Conservation (phyloP, 2,329 filamentous ascomycete genomes). For the Cladosporium sp. region DNA sequence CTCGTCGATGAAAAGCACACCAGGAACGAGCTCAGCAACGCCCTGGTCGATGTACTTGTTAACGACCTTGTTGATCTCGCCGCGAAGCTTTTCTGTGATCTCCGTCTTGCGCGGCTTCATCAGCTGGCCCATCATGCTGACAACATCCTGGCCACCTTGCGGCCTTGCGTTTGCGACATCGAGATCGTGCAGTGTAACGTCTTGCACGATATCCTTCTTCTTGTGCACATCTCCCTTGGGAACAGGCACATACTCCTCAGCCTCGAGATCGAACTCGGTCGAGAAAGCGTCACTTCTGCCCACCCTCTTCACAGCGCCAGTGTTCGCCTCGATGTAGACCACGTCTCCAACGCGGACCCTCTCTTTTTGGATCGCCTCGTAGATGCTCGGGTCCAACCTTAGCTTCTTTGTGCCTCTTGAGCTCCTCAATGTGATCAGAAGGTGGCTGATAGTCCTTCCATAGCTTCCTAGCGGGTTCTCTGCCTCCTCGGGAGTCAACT, state of each 20-base stretch:
- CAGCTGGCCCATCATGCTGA: slow-evolving; percentile 99
- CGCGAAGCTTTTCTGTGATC: slow-evolving; percentile 94
- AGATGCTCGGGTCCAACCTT: slow-evolving; percentile 94
- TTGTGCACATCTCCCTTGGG: slow-evolving; percentile 99
- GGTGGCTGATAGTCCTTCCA: slow-evolving; percentile 93
- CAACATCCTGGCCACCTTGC: slow-evolving; percentile 97
- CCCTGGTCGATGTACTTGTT: slow-evolving; percentile 99
- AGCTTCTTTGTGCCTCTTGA: slow-evolving; percentile 98
- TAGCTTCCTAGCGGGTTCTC: slow-evolving; percentile 97
- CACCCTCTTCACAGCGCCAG: slow-evolving; percentile 94
- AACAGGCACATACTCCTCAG: slow-evolving; percentile 97
- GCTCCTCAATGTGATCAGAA: slow-evolving; percentile 92
- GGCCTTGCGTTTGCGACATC: slow-evolving; percentile 94
- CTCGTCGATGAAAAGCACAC: slow-evolving; percentile 98
- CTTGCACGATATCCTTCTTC: slow-evolving; percentile 99
- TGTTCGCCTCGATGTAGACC: slow-evolving; percentile 99
- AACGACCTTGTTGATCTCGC: slow-evolving; percentile 98
- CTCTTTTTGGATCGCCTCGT: slow-evolving; percentile 99
- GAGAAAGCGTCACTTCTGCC: slow-evolving; percentile 95
- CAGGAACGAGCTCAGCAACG: slow-evolving; percentile 95
- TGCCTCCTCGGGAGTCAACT: slow-evolving; percentile 94
- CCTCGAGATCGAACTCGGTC: slow-evolving; percentile 97
- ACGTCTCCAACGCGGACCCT: slow-evolving; percentile 94
- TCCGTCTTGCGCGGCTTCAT: slow-evolving; percentile 99
- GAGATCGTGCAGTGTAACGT: slow-evolving; percentile 94